Percentiles rank a stretch among this genome's conserved stretches.
Conservation (phyloP, 441 rosid genomes). For the Isatis lusitanica region DNA sequence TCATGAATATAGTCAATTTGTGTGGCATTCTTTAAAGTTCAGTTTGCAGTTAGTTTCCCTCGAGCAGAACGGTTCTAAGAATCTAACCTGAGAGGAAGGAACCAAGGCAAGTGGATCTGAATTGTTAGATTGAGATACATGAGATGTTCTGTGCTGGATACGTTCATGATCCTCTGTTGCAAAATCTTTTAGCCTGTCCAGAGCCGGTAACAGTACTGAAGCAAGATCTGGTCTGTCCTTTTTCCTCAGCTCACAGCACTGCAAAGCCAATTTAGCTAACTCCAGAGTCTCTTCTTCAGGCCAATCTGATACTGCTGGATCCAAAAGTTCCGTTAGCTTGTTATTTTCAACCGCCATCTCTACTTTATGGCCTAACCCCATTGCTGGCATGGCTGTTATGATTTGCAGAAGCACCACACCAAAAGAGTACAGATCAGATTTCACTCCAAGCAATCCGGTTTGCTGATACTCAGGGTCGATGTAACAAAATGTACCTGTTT, state of each 20-base stretch:
- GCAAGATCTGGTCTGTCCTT: conserved; percentile 81
- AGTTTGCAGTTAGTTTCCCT: background rate
- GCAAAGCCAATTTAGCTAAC: conserved; percentile 61
- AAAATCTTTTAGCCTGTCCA: conserved; percentile 49
- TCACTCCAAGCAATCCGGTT: conserved; percentile 74
- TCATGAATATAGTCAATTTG: background rate
- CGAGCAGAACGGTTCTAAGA: background rate
- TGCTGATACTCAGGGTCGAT: conserved; percentile 91
- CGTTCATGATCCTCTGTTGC: conserved; percentile 34
- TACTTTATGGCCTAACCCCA: conserved; percentile 61
- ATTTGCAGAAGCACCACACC: conserved; percentile 78
- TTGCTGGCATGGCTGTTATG: conserved; percentile 62
- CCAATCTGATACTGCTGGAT: conserved; percentile 65
- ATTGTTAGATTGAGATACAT: background rate
- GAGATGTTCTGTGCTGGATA: background rate
- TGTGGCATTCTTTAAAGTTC: background rate
- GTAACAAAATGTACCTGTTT: conserved; percentile 74
- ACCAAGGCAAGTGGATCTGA: conserved; percentile 4
- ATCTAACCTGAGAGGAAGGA: conserved; percentile 35
- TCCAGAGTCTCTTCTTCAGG: conserved; percentile 62
- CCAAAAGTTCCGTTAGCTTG: conserved; percentile 53
- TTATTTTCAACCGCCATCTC: conserved; percentile 54
- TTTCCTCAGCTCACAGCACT: conserved; percentile 76
- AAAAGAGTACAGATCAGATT: conserved; percentile 76
- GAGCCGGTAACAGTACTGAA: conserved; percentile 59